Percentiles rank a stretch among this genome's conserved stretches.
phyloP scores from a whole-genome alignment of 2,329 filamentous ascomycete species.

The Penicillium glabrum region DNA sequence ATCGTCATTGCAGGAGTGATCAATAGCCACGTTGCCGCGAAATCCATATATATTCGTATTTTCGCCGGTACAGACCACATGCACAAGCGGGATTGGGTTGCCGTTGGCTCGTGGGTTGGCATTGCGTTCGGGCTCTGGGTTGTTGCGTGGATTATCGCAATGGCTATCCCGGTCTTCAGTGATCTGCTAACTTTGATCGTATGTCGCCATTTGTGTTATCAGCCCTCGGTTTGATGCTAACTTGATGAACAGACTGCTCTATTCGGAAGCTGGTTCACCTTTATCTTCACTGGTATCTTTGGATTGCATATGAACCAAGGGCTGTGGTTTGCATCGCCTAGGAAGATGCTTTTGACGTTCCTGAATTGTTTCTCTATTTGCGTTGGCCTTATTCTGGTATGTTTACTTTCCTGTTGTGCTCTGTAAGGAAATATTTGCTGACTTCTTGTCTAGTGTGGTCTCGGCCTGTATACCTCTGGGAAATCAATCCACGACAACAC shows the following conservation, averaged over 20 bases:
- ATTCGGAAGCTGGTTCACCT: conserved; percentile 65
- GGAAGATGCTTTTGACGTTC: too few relatives aligned
- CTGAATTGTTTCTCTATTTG: too few relatives aligned
- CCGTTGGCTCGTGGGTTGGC: conserved; percentile 58
- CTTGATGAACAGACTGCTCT: conserved; percentile 43
- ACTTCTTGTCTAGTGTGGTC: too few relatives aligned
- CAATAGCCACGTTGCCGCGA: conserved; percentile 64
- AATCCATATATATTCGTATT: conserved; percentile 65
- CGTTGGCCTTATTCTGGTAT: too few relatives aligned
- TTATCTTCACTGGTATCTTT: not conserved
- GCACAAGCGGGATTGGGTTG: conserved; percentile 48
- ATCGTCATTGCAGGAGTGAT: conserved; percentile 71
- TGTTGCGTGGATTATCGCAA: conserved; percentile 66
- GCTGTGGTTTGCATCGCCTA: too few relatives aligned
- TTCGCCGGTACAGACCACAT: conserved; percentile 60
- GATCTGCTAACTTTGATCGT: conserved; percentile 51
- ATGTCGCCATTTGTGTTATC: too few relatives aligned
- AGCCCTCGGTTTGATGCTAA: too few relatives aligned
- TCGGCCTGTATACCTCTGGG: too few relatives aligned
- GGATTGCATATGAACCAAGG: not conserved
- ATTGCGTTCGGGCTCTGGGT: conserved; percentile 59
- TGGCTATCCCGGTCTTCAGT: conserved; percentile 68
- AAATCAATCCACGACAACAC: too few relatives aligned
- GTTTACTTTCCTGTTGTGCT: too few relatives aligned
- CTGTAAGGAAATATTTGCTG: too few relatives aligned